phyloP scores from a whole-genome alignment of 2,329 filamentous ascomycete species.

The Rutstroemia sp. region DNA sequence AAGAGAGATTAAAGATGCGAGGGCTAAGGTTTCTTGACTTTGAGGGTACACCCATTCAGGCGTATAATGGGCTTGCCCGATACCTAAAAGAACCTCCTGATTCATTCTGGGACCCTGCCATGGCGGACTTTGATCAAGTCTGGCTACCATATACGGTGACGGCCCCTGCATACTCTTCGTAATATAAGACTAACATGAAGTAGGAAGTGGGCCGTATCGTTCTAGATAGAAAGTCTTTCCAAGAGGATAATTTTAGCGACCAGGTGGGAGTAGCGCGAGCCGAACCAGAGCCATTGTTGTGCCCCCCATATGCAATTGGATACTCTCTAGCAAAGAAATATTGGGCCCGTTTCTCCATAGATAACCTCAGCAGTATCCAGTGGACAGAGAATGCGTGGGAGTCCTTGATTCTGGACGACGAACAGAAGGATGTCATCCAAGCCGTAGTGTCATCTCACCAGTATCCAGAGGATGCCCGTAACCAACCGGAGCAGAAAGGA shows the following conservation, averaged over 20 bases:
- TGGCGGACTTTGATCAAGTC: slow-evolving; percentile 4
- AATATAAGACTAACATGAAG: neutral
- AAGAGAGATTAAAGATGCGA: too few species aligned
- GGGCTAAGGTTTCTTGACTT: too few species aligned
- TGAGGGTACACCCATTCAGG: too few species aligned
- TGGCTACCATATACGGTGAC: slow-evolving; percentile 15
- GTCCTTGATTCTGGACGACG: too few species aligned
- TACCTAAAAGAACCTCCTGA: too few species aligned
- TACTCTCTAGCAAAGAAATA: slow-evolving; percentile 15
- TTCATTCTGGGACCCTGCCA: too few species aligned
- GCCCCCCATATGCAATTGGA: slow-evolving; percentile 13
- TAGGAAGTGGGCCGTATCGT: slow-evolving; percentile 9
- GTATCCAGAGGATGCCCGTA: too few species aligned
- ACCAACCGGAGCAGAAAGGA: too few species aligned
- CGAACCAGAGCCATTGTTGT: neutral
- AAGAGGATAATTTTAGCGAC: slow-evolving; percentile 10
- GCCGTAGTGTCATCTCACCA: too few species aligned
- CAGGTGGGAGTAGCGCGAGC: neutral
- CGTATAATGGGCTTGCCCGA: too few species aligned
- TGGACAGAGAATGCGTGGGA: slow-evolving; percentile 11
- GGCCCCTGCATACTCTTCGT: too few species aligned
- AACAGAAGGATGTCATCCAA: too few species aligned
- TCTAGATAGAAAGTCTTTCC: slow-evolving; percentile 15
- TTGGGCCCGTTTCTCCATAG: slow-evolving; percentile 15
- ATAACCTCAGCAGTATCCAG: slow-evolving; percentile 3